phyloP scores from a whole-genome alignment of 495 filamentous ascomycete species.

The Penicillium flavigenum region DNA sequence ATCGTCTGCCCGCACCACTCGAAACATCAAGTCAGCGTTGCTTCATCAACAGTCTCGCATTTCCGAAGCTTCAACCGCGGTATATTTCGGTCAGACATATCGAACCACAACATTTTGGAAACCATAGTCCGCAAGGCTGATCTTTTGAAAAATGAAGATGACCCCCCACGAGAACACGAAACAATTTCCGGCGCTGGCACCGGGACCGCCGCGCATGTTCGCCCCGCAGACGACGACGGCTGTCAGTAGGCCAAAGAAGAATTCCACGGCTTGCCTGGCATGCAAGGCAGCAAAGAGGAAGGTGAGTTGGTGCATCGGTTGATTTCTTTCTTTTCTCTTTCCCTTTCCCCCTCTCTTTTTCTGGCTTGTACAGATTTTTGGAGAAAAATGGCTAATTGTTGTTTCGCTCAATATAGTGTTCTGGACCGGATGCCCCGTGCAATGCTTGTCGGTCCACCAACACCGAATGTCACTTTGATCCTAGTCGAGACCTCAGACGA shows the following conservation, averaged over 20 bases:
- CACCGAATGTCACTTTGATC: constrained; percentile 42
- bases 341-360: background rate
- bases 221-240: constrained; percentile 20
- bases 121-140: background rate
- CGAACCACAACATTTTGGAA: background rate
- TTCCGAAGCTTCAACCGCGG: background rate
- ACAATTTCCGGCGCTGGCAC: constrained; percentile 34
- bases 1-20: no score
- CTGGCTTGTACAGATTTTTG: background rate
- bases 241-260: constrained; percentile 38
- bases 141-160: constrained; percentile 20
- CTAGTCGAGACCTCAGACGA: constrained; percentile 39
- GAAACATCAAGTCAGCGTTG: background rate
- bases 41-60: background rate
- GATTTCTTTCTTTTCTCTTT: background rate
- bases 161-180: constrained; percentile 26
- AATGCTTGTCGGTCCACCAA: constrained; percentile 36
- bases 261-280: constrained; percentile 41
- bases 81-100: background rate
- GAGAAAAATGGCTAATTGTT: constrained; percentile 2
- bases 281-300: constrained; percentile 48
- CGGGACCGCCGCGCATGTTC: constrained; percentile 30
- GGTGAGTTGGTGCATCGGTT: constrained; percentile 23
- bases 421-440: constrained; percentile 39
- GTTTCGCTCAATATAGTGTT: constrained; percentile 34